These are phyloP conservation scores for Penicillium angulare DNA, from an alignment of 495 filamentous ascomycete genomes.

Conservation along the genomic window DNA sequence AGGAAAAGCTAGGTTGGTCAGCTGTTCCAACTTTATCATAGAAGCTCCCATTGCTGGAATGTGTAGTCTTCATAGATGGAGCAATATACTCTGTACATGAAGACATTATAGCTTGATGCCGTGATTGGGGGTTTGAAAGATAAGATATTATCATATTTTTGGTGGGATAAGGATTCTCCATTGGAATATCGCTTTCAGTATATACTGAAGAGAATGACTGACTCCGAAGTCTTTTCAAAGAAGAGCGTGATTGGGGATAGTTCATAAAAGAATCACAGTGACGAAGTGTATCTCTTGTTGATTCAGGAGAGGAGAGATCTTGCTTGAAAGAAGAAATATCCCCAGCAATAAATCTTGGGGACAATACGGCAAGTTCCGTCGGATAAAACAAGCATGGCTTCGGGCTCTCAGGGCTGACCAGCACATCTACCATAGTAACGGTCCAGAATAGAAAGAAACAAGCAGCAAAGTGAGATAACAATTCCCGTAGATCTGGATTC, in stretches of 20 bases:
- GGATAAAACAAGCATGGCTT: conserved; percentile 9
- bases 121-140: neutral
- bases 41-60: conserved; percentile 1
- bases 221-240: neutral
- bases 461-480: neutral
- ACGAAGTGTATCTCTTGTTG: too few relatives aligned
- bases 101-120: neutral
- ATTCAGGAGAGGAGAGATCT: neutral
- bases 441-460: neutral
- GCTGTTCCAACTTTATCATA: neutral
- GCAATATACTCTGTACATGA: neutral
- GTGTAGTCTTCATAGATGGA: conserved; percentile 1
- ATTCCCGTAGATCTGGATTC: conserved; percentile 7
- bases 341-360: conserved; percentile 3
- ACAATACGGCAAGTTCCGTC: conserved; percentile 3
- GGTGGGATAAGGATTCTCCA: neutral
- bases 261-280: too few relatives aligned
- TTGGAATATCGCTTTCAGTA: neutral
- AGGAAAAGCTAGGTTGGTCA: neutral
- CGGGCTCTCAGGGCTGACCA: conserved; percentile 8
- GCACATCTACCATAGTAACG: conserved; percentile 16
- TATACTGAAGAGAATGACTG: neutral
- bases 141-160: neutral
- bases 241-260: neutral
- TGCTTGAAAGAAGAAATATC: neutral